These are phyloP conservation scores for Pseudozyma flocculosa DNA, from an alignment of 1,284 basidiomycete genomes.

Conservation along the genomic window DNA sequence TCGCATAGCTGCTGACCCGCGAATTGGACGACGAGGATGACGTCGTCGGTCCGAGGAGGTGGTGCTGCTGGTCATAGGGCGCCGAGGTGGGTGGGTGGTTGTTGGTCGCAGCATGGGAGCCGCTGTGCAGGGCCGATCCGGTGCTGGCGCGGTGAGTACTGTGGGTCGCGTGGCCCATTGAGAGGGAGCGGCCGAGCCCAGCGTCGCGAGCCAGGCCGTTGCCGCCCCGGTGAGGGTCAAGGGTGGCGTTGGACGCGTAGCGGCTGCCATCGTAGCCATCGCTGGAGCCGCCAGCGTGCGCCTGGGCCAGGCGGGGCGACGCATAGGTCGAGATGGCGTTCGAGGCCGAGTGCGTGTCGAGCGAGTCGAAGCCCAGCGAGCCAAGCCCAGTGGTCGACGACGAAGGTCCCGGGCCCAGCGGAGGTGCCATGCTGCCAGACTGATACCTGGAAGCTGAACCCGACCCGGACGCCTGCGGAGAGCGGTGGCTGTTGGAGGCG, in stretches of 20 bases:
- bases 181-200: slow-evolving; percentile 23
- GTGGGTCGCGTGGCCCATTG: slow-evolving; percentile 32
- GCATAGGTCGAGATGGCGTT: neutral
- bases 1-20: neutral
- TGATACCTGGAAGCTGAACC: too few species aligned
- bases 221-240: too few species aligned
- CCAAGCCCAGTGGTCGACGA: neutral
- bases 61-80: neutral
- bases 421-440: neutral
- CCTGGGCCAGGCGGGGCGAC: neutral
- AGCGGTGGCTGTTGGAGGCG: neutral
- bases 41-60: too few species aligned
- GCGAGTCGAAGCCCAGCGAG: slow-evolving; percentile 1
- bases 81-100: neutral
- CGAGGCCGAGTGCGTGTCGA: neutral
- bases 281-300: neutral
- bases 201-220: slow-evolving; percentile 9
- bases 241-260: too few species aligned
- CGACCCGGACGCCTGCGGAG: too few species aligned
- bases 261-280: too few species aligned
- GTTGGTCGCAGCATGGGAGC: neutral
- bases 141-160: slow-evolving; percentile 6
- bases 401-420: slow-evolving; percentile 1
- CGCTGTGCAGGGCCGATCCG: neutral
- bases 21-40: neutral